Evolutionary conservation across 331 rosid genomes (phyloP).

Genomic region (Ulmus americana): DNA sequence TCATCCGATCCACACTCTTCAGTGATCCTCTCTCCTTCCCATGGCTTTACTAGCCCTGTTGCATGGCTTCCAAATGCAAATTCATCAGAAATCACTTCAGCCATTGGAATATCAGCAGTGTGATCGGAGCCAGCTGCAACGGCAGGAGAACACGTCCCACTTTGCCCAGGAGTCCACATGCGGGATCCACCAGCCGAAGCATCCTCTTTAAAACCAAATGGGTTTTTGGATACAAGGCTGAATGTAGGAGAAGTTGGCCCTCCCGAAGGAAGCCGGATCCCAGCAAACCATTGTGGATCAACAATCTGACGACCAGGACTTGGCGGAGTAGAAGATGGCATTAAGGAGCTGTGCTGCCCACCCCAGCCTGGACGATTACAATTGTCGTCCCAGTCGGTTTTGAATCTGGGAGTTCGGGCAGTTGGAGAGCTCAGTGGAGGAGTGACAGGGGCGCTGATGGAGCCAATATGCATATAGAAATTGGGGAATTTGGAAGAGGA

Average conservation of each 20-base stretch:
- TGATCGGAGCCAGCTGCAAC: slow-evolving; percentile 68
- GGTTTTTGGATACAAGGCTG: slow-evolving; percentile 69
- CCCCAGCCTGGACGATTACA: slow-evolving; percentile 40
- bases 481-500: slow-evolving; percentile 69
- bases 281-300: slow-evolving; percentile 71
- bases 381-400: slow-evolving; percentile 57
- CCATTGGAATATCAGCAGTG: slow-evolving; percentile 70
- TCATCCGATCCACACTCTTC: slow-evolving; percentile 77
- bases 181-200: slow-evolving; percentile 56
- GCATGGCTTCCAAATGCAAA: slow-evolving; percentile 75
- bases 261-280: slow-evolving; percentile 58
- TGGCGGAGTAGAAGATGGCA: slow-evolving; percentile 73
- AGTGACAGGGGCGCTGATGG: slow-evolving; percentile 83
- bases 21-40: slow-evolving; percentile 86
- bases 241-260: slow-evolving; percentile 74
- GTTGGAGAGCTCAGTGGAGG: slow-evolving; percentile 91
- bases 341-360: slow-evolving; percentile 48
- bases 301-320: slow-evolving; percentile 69
- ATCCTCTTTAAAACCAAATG: slow-evolving; percentile 73
- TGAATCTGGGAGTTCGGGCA: slow-evolving; percentile 58
- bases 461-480: slow-evolving; percentile 51
- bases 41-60: slow-evolving; percentile 64
- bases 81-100: slow-evolving; percentile 65
- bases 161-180: slow-evolving; percentile 88
- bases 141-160: slow-evolving; percentile 89